Evolutionary conservation across 1,284 basidiomycete species (phyloP).

Genomic region (Sanghuangporus sanghuang): DNA sequence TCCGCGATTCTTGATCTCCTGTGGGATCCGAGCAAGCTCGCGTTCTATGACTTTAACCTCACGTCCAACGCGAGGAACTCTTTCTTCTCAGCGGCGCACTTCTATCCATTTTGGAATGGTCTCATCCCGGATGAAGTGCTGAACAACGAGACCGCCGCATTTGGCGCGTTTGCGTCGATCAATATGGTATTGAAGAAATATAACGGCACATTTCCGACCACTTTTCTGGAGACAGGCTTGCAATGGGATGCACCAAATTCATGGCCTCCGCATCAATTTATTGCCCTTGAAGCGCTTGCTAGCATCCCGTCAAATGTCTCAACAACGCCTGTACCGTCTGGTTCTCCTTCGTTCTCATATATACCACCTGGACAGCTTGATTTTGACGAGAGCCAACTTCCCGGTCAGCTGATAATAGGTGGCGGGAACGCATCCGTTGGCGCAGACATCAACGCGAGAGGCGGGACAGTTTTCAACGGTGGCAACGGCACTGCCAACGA

Average conservation of each 20-base stretch:
- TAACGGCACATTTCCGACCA: slow-evolving; percentile 75
- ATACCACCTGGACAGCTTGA: slow-evolving; percentile 75
- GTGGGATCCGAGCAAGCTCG: slow-evolving; percentile 80
- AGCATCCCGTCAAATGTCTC: slow-evolving; percentile 68
- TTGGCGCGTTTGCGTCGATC: slow-evolving; percentile 67
- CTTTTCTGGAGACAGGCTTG: slow-evolving; percentile 71
- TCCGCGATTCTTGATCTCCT: slow-evolving; percentile 78
- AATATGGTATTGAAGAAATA: slow-evolving; percentile 79
- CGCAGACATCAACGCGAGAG: slow-evolving; percentile 37
- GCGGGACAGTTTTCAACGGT: slow-evolving; percentile 68
- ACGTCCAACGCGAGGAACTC: slow-evolving; percentile 57
- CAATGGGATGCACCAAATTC: slow-evolving; percentile 83
- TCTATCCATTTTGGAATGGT: slow-evolving; percentile 85
- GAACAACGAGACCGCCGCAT: slow-evolving; percentile 53
- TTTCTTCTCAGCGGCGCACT: slow-evolving; percentile 68
- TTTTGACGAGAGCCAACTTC: slow-evolving; percentile 42
- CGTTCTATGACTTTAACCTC: slow-evolving; percentile 86
- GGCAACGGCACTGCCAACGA: slow-evolving; percentile 61
- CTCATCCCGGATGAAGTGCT: slow-evolving; percentile 75
- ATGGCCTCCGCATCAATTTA: slow-evolving; percentile 87
- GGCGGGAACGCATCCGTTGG: slow-evolving; percentile 22
- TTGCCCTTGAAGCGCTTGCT: slow-evolving; percentile 73
- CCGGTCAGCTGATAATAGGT: slow-evolving; percentile 15
- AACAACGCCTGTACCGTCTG: slow-evolving; percentile 40
- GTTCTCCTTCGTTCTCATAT: slow-evolving; percentile 58